phyloP scores from a whole-genome alignment of 805 yeast genomes.

The Saccharomycopsis guyanensis region DNA sequence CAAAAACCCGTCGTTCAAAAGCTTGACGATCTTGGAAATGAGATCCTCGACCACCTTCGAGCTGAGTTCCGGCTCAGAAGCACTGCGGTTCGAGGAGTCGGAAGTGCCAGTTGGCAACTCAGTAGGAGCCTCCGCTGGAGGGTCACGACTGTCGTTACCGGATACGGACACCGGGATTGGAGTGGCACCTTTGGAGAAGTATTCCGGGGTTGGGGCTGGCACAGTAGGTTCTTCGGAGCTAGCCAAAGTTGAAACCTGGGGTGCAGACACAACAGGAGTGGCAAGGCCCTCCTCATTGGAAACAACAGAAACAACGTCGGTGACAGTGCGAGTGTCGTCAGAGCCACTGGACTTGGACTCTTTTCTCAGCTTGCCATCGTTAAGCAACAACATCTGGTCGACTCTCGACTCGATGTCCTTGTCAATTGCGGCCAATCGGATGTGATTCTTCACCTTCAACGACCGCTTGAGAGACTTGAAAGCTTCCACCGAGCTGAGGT shows the following conservation, averaged over 20 bases:
- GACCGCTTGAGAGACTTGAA: slow-evolving; percentile 39
- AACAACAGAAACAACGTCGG: too few species aligned
- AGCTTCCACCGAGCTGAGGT: slow-evolving; percentile 33
- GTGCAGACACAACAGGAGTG: not conserved
- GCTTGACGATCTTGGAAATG: not conserved
- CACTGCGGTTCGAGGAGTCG: too few species aligned
- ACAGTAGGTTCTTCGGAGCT: not conserved
- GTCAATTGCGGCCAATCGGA: slow-evolving; percentile 29
- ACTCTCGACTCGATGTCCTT: not conserved
- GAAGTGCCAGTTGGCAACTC: not conserved
- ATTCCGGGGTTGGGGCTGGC: not conserved
- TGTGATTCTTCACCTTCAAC: slow-evolving; percentile 38
- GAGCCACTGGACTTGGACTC: too few species aligned
- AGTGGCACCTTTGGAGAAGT: not conserved
- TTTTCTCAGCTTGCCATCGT: not conserved
- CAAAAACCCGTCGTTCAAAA: not conserved
- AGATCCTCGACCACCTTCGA: not conserved
- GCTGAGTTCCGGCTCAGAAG: not conserved
- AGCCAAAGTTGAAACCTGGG: not conserved
- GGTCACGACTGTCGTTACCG: not conserved
- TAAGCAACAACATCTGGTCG: not conserved
- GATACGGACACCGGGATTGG: not conserved
- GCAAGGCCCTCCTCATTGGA: too few species aligned
- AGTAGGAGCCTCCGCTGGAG: not conserved
- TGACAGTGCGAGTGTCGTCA: too few species aligned